phyloP scores from a whole-genome alignment of 345 rosid genomes.

The Raphanus sativus region DNA sequence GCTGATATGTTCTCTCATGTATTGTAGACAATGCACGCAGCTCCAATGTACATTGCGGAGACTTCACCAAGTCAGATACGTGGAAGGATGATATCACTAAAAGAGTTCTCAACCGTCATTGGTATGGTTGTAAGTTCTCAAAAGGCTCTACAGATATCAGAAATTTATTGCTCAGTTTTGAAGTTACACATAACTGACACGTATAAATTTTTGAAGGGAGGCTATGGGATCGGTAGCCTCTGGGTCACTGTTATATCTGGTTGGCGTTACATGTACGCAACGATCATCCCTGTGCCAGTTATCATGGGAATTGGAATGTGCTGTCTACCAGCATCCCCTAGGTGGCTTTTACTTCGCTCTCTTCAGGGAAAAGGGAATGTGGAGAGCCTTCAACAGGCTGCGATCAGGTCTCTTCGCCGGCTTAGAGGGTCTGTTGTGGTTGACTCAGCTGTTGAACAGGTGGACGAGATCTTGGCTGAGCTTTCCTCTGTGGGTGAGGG shows the following conservation, averaged over 20 bases:
- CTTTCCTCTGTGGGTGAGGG: conserved; percentile 68
- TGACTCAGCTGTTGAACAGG: conserved; percentile 66
- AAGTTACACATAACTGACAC: conserved; percentile 13
- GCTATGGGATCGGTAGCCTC: conserved; percentile 92
- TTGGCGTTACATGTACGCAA: conserved; percentile 97
- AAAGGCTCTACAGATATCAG: conserved; percentile 4
- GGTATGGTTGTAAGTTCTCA: conserved; percentile 97
- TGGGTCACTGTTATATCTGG: conserved; percentile 71
- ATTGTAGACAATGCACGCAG: conserved; percentile 93
- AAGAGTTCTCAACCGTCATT: conserved; percentile 91
- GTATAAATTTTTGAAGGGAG: conserved; percentile 53
- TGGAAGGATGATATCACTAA: conserved; percentile 85
- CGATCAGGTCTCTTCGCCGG: conserved; percentile 60
- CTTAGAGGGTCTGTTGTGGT: conserved; percentile 74
- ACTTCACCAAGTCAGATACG: conserved; percentile 93
- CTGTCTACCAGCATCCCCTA: conserved; percentile 94
- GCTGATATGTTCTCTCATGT: conserved; percentile 10
- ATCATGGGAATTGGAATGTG: conserved; percentile 95
- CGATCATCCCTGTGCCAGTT: conserved; percentile 69
- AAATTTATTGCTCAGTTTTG: not conserved
- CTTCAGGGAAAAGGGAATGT: conserved; percentile 71
- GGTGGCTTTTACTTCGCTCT: conserved; percentile 85
- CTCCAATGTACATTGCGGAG: conserved; percentile 99
- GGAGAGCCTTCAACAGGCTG: conserved; percentile 64
- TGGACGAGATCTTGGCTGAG: conserved; percentile 77